Base-by-base conservation (phyloP, 495 filamentous ascomycete genomes). In the Barbatosphaeria neglecta region DNA sequence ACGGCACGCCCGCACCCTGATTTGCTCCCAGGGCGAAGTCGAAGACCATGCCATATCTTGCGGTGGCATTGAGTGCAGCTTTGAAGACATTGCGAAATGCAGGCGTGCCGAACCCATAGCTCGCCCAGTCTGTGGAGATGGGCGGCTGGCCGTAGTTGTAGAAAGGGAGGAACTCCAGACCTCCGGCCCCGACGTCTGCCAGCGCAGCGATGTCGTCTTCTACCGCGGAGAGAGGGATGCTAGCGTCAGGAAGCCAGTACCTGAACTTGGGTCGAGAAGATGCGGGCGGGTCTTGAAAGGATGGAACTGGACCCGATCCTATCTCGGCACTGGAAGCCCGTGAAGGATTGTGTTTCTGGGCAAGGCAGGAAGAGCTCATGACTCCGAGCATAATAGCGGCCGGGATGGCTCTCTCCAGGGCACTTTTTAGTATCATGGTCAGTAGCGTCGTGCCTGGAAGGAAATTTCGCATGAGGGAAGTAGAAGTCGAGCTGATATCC, bases 11-110 rank as follows among this genome's bases (percentile, higher is more conserved):
- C 35, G 66, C 59, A 6, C 66, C 73, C 47, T 69, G 65, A 50
- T 69, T 70, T 0, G 74, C 63, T 4, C 74, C 73, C 9, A 76
- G 22, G 0, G 70, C 51, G 56, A 74, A 73, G 46, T 76, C 72
- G 51, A 76, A 62, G 8, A 62, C 37, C 13, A 76, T 40, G 0
- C 59, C 67, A 35, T 62, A 48, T 13, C 73, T 62, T 9, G 64
- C 57, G 9, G 62, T 54, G 1, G 66, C 62, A 19, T 63, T 40
- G 4, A 74, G 47, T 2, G 65, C 60, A 4, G 53, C 60, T 15
- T 62, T 44, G 43, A 72, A 61, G 6, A 72, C 31, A 8, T 62
- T 48, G 15, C 54, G 59, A 50, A 63, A 76, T 0, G 67, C 56
- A 9, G 61, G 50, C 0, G 68, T 69, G 0, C 72, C 73, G 54